These are phyloP conservation scores for Phytopythium helicoides DNA, from an alignment of 352 stramenopile genomes.

Conservation along the genomic window DNA sequence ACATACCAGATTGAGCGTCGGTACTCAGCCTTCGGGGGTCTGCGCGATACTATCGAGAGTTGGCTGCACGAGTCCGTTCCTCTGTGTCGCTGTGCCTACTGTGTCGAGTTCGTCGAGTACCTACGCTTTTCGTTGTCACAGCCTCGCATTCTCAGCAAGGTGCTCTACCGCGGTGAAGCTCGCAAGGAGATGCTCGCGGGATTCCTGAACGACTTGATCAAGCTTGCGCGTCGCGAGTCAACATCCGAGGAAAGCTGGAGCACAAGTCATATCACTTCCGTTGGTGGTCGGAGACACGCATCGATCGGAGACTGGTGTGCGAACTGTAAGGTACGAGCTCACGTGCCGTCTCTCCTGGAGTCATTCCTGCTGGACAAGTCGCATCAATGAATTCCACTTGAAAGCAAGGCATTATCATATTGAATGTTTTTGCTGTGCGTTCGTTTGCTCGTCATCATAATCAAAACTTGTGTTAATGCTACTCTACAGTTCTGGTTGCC, in stretches of 20 bases:
- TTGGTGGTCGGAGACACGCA: too few species aligned
- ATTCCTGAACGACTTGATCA: constrained; percentile 38
- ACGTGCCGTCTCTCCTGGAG: constrained; percentile 30
- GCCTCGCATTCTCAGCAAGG: constrained; percentile 29
- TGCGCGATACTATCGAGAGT: constrained; percentile 28
- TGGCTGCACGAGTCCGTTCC: constrained; percentile 24
- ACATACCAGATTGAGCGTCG: constrained; percentile 37
- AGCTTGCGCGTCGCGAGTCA: constrained; percentile 15
- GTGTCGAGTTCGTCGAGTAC: constrained; percentile 40
- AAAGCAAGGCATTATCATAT: too few species aligned
- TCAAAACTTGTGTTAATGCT: too few species aligned
- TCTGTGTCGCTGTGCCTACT: constrained; percentile 33
- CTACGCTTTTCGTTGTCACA: constrained; percentile 36
- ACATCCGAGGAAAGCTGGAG: not conserved
- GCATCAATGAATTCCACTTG: not conserved
- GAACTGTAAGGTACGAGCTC: constrained; percentile 25
- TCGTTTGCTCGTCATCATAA: too few species aligned
- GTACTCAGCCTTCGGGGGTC: constrained; percentile 45
- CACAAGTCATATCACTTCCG: too few species aligned
- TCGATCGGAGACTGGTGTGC: too few species aligned
- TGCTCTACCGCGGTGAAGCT: constrained; percentile 18
- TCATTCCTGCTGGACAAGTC: constrained; percentile 25
- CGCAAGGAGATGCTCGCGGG: constrained; percentile 32
- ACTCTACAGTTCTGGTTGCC: too few species aligned
- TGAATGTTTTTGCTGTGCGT: too few species aligned